Conservation (phyloP, 495 filamentous ascomycete genomes). For the Lasiosphaeria miniovina region DNA sequence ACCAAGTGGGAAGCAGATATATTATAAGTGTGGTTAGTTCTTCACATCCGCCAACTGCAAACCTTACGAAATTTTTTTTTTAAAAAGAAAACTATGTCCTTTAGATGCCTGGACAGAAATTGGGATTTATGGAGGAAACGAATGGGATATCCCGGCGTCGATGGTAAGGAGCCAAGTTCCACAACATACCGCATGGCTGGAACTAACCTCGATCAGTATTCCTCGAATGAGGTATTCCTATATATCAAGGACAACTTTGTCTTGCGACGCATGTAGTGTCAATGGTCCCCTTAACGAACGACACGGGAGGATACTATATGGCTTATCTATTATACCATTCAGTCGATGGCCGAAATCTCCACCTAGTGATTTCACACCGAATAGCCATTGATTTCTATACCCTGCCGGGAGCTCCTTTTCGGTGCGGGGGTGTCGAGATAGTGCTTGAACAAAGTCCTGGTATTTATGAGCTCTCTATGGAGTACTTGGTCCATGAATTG, state of each 20-base stretch:
- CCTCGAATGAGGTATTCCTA: conserved; percentile 35
- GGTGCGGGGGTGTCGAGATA: too few relatives aligned
- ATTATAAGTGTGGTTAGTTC: conserved; percentile 64
- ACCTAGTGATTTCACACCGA: too few relatives aligned
- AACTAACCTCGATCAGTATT: conserved; percentile 35
- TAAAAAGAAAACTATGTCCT: neutral
- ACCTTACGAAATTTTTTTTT: neutral
- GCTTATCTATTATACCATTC: too few relatives aligned
- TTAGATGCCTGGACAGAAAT: conserved; percentile 73
- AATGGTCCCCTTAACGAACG: neutral
- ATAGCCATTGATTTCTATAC: too few relatives aligned
- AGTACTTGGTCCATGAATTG: too few relatives aligned
- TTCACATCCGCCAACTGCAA: neutral
- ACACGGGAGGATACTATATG: neutral
- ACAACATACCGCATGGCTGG: neutral
- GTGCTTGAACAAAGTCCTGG: too few relatives aligned
- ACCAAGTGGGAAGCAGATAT: conserved; percentile 51
- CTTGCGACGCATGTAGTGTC: neutral
- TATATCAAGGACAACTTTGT: conserved; percentile 14
- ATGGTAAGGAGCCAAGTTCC: conserved; percentile 23
- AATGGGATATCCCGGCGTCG: conserved; percentile 64
- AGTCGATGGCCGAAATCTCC: too few relatives aligned
- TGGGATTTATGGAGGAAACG: conserved; percentile 62
- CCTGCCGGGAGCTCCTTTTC: too few relatives aligned
- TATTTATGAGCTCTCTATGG: too few relatives aligned